Base-by-base conservation (phyloP, 163 green algal species). In the Coccomyxa subellipsoidea region DNA sequence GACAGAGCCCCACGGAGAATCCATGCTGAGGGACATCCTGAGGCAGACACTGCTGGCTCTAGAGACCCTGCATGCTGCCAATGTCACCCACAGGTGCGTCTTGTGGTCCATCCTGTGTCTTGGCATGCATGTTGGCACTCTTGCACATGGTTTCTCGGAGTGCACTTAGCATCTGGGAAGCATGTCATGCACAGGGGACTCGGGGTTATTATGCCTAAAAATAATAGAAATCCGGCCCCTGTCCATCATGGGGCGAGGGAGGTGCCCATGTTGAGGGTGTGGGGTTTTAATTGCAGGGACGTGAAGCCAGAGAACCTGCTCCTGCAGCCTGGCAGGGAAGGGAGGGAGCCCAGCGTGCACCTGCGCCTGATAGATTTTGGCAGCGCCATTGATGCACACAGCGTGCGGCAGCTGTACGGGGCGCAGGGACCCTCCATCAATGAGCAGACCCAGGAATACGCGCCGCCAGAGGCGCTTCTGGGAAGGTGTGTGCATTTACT, bases 381-480 rank as follows among this genome's bases (percentile, higher is more conserved):
- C 7, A 89, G 83, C 12, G 89, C 86, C 38, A 53, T 90, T 1
- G 84, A 90, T 37, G 35, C 70, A 0, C 85, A 87, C 69, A 79
- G 71, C 8, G 23, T 89, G 34, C n/a, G 72, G 34, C 38, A 78
- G 4, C 54, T 88, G 81, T 84, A 83, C 47, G 78, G 81, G 5
- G 27, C 0, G 2, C 78, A 75, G 0, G 90, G 91, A 0, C 88
- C 91, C 12, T 88, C 81, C 5, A 73, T 82, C 0, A 85, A 81
- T 35, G 81, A 94, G 76, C 87, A 93, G 47, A 94, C 91, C 0
- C 69, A 88, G 29, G 88, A 93, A 83, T 94, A 94, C 75, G 88
- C 91, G 27, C 90, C 91, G 18, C 91, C 89, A 0, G 89, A 94
- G 82, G 90, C 89, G 6, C 40, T 93, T 0, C 76, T 85, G 32